Conservation (phyloP, 495 filamentous ascomycete species). For the Penicillium lagena region DNA sequence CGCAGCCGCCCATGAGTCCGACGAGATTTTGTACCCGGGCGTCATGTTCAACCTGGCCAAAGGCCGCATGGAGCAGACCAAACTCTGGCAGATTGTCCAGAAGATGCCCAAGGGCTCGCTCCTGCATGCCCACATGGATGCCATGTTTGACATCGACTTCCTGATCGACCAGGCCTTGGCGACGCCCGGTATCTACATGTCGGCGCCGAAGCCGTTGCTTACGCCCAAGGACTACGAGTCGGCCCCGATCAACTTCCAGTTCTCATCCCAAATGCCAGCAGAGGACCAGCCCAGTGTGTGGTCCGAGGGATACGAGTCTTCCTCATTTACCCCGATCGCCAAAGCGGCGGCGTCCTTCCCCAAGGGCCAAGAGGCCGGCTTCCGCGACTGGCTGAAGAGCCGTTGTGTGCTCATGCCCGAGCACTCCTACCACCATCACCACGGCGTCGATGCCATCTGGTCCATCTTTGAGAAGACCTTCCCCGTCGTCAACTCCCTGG, state of each 20-base stretch:
- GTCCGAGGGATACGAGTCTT: constrained; percentile 51
- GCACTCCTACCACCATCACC: constrained; percentile 71
- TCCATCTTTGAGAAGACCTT: constrained; percentile 68
- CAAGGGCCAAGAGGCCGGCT: constrained; percentile 58
- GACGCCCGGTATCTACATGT: constrained; percentile 70
- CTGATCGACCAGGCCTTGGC: constrained; percentile 63
- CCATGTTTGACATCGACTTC: constrained; percentile 82
- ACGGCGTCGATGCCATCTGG: constrained; percentile 78
- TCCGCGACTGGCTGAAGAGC: constrained; percentile 69
- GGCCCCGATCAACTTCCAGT: constrained; percentile 48
- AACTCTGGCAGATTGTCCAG: constrained; percentile 77
- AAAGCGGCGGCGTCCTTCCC: constrained; percentile 70
- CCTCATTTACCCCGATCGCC: constrained; percentile 49
- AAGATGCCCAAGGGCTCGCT: constrained; percentile 88
- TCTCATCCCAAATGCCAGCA: constrained; percentile 13
- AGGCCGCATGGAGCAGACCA: constrained; percentile 70
- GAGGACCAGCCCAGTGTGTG: constrained; percentile 47
- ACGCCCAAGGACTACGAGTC: constrained; percentile 38
- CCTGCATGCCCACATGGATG: constrained; percentile 81
- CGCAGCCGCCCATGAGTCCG: constrained; percentile 43
- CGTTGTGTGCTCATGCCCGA: constrained; percentile 63
- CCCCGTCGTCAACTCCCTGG: constrained; percentile 58
- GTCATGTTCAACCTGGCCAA: constrained; percentile 86
- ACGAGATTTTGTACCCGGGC: constrained; percentile 62
- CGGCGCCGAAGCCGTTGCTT: constrained; percentile 45